These are phyloP conservation scores for Hypoxylon sp. DNA, from an alignment of 2,329 filamentous ascomycete species.

Conservation along the genomic window DNA sequence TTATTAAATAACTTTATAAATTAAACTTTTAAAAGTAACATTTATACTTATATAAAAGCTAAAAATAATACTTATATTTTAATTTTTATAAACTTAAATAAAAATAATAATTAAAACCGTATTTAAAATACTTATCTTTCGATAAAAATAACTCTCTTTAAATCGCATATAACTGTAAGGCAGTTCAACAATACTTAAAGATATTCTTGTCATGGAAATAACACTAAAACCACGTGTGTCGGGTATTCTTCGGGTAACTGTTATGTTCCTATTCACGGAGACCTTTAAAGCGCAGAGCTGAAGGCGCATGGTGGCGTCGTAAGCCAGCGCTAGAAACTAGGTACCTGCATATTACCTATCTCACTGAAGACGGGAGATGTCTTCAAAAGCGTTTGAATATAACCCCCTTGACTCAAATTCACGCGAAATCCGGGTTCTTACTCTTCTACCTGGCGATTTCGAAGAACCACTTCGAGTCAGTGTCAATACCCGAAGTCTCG, in stretches of 20 bases:
- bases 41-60: neutral
- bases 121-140: neutral
- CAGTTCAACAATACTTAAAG: neutral
- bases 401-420: conserved; percentile 21
- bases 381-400: conserved; percentile 21
- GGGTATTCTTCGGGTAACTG: neutral
- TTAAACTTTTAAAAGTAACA: too few relatives aligned
- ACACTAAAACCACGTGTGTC: neutral
- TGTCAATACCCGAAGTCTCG: conserved; percentile 7
- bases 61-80: neutral
- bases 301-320: neutral
- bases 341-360: neutral
- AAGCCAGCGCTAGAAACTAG: neutral
- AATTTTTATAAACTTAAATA: neutral
- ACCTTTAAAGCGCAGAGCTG: neutral
- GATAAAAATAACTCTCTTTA: neutral
- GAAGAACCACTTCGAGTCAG: conserved; percentile 17
- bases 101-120: neutral
- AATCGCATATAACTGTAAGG: neutral
- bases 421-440: conserved; percentile 21
- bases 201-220: neutral
- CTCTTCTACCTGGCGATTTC: conserved; percentile 7
- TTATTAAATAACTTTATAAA: too few relatives aligned
- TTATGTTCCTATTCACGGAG: neutral
- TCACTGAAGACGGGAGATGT: neutral